A percentile compares a stretch with the other conserved stretches of the same genome.
Conservation (phyloP, 108 stramenopile genomes). For the Skeletonema grethae region DNA sequence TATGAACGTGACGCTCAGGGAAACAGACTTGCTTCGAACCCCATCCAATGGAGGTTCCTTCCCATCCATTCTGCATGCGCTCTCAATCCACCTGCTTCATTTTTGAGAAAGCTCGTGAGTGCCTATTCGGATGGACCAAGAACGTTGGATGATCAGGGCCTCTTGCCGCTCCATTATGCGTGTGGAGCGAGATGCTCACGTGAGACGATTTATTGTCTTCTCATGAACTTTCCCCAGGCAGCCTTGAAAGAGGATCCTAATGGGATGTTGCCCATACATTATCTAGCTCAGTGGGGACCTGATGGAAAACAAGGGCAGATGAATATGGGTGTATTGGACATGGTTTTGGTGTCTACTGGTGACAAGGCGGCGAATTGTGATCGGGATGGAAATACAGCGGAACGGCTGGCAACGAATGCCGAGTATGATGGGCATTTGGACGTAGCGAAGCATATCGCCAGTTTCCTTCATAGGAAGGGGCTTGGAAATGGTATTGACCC, state of each 20-base stretch:
- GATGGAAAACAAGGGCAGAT: slow-evolving; percentile 7
- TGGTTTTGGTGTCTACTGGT: slow-evolving; percentile 77
- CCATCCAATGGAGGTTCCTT: slow-evolving; percentile 81
- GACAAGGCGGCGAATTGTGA: slow-evolving; percentile 55
- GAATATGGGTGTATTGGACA: slow-evolving; percentile 62
- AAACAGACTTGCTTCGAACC: slow-evolving; percentile 19
- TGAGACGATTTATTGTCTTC: slow-evolving; percentile 70
- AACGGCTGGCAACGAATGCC: slow-evolving; percentile 66
- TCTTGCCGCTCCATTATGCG: slow-evolving; percentile 86
- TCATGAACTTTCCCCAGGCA: slow-evolving; percentile 72
- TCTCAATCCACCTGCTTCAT: slow-evolving; percentile 62
- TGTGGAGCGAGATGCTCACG: slow-evolving; percentile 72
- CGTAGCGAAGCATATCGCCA: slow-evolving; percentile 32
- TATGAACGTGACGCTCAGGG: slow-evolving; percentile 49
- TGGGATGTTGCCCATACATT: slow-evolving; percentile 87
- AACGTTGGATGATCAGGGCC: slow-evolving; percentile 81
- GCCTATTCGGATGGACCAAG: slow-evolving; percentile 69
- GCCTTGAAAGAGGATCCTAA: slow-evolving; percentile 64
- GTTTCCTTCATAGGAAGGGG: slow-evolving; percentile 21
- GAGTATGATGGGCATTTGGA: slow-evolving; percentile 54
- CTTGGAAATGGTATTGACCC: not conserved
- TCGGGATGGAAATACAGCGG: slow-evolving; percentile 74
- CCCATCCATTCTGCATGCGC: slow-evolving; percentile 85
- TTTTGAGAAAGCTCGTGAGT: slow-evolving; percentile 62
- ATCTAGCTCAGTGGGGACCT: slow-evolving; percentile 83